Evolutionary conservation across 164 flowering plant genomes (phyloP).

Genomic region (Protea cynaroides): DNA sequence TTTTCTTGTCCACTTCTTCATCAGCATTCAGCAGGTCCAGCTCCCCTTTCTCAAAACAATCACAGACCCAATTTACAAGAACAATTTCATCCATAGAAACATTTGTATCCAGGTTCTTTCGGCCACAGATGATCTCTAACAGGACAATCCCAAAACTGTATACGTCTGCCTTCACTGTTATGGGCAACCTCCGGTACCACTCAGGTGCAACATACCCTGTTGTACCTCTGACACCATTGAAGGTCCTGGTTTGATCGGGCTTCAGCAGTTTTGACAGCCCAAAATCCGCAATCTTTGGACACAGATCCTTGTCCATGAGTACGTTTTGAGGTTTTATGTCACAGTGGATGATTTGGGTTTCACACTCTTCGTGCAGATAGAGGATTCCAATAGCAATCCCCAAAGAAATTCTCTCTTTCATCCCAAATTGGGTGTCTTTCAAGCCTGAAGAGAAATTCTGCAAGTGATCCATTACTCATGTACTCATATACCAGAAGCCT

Average conservation of each 20-base stretch:
- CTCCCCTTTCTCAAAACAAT: not conserved
- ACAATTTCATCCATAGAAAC: not conserved
- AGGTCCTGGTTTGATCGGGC: not conserved
- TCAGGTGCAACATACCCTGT: not conserved
- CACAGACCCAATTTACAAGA: not conserved
- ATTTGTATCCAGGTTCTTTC: not conserved
- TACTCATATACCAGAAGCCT: not conserved
- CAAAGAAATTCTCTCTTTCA: not conserved
- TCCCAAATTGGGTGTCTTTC: not conserved
- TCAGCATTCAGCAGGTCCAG: not conserved
- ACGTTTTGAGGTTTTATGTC: not conserved
- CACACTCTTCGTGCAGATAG: not conserved
- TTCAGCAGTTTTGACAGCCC: not conserved
- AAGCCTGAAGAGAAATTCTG: not conserved
- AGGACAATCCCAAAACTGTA: not conserved
- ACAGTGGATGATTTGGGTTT: not conserved
- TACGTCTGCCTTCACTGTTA: slow-evolving; percentile 1
- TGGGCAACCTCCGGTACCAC: not conserved
- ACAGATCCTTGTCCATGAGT: not conserved
- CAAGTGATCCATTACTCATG: slow-evolving; percentile 1
- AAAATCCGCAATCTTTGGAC: not conserved
- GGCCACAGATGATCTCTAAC: not conserved
- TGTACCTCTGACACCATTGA: not conserved
- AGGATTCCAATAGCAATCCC: not conserved
- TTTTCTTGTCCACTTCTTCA: not conserved